Conservation (phyloP, 345 rosid species). For the Dovyalis caffra region DNA sequence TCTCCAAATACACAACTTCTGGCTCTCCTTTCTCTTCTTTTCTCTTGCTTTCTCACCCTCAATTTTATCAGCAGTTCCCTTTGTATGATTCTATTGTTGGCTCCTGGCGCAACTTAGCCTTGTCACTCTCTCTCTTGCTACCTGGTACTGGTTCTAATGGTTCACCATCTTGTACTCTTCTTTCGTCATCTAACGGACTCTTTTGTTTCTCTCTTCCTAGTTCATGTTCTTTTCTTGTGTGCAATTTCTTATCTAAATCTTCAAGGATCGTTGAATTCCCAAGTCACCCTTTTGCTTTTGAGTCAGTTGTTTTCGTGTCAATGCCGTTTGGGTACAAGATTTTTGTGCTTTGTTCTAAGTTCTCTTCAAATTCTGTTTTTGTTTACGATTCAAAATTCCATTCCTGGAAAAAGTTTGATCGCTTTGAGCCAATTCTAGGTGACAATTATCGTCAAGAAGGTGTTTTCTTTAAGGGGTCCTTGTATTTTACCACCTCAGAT, state of each 20-base stretch:
- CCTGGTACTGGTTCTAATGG: conserved; percentile 14
- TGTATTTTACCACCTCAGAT: conserved; percentile 62
- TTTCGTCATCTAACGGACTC: conserved; percentile 71
- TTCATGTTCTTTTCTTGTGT: conserved; percentile 51
- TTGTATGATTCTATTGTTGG: conserved; percentile 55
- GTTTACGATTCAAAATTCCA: conserved; percentile 54
- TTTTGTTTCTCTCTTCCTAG: conserved; percentile 57
- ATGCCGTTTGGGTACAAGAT: conserved; percentile 52
- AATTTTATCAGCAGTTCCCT: conserved; percentile 43
- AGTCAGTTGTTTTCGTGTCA: conserved; percentile 60
- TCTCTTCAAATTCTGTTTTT: conserved; percentile 38
- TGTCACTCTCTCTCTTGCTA: conserved; percentile 36
- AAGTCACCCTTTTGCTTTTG: conserved; percentile 53
- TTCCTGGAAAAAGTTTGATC: conserved; percentile 52
- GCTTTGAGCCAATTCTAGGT: conserved; percentile 38
- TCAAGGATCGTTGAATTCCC: conserved; percentile 61
- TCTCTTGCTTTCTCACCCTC: conserved; percentile 78
- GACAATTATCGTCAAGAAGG: conserved; percentile 57
- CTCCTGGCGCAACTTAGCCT: conserved; percentile 53
- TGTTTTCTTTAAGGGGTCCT: conserved; percentile 47
- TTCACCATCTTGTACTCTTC: conserved; percentile 33
- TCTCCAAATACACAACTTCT: conserved; percentile 49
- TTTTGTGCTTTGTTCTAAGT: conserved; percentile 48
- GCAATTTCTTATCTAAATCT: conserved; percentile 64
- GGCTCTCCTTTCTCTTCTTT: conserved; percentile 51